phyloP scores from a whole-genome alignment of 1,139 yeast genomes.

The Scheffersomyces insectosa region DNA sequence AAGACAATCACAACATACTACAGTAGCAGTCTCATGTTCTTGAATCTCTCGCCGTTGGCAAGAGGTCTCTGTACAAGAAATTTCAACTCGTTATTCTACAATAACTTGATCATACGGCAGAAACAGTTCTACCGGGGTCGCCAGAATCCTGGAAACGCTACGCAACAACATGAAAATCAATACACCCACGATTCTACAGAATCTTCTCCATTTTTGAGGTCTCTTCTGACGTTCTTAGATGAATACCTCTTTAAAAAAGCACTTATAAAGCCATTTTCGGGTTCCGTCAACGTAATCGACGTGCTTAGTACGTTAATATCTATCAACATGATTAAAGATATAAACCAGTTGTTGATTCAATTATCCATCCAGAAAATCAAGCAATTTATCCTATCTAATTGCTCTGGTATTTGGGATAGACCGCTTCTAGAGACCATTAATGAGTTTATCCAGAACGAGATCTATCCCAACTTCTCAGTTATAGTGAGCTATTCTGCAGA shows the following conservation, averaged over 20 bases:
- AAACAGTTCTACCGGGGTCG: too few relatives aligned
- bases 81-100: constrained; percentile 26
- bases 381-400: constrained; percentile 31
- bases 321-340: constrained; percentile 32
- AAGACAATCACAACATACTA: constrained; percentile 17
- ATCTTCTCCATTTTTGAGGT: constrained; percentile 4
- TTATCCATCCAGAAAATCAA: constrained; percentile 43
- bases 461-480: constrained; percentile 40
- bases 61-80: constrained; percentile 25
- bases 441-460: constrained; percentile 36
- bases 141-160: neutral
- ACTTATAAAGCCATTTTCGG: neutral
- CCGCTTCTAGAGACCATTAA: constrained; percentile 39
- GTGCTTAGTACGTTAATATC: constrained; percentile 19
- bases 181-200: neutral
- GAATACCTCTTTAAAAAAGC: constrained; percentile 5
- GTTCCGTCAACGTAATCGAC: constrained; percentile 11
- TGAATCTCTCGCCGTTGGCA: constrained; percentile 22
- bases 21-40: constrained; percentile 15
- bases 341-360: constrained; percentile 41
- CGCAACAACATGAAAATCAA: neutral
- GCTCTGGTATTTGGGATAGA: constrained; percentile 42
- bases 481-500: constrained; percentile 21
- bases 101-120: constrained; percentile 11
- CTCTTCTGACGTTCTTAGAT: constrained; percentile 9